Conservation (phyloP, 225 moss, liverwort and hornwort genomes). For the Lunularia cruciata region DNA sequence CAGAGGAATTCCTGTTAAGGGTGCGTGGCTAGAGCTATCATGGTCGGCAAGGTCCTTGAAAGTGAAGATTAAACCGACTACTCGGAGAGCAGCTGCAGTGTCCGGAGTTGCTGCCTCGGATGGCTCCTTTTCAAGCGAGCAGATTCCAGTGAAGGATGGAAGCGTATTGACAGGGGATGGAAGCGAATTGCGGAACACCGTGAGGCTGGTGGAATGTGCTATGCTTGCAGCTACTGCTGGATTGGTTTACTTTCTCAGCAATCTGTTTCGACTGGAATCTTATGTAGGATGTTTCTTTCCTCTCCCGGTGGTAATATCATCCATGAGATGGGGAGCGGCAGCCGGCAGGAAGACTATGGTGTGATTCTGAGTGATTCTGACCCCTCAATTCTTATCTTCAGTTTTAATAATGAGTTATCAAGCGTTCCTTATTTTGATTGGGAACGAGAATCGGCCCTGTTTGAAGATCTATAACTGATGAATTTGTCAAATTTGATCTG, state of each 20-base stretch:
- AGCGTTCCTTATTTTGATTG: neutral
- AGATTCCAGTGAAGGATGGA: constrained; percentile 49
- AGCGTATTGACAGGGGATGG: constrained; percentile 88
- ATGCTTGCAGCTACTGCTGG: constrained; percentile 98
- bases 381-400: neutral
- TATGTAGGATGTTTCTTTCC: constrained; percentile 98
- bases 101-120: constrained; percentile 41
- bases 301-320: constrained; percentile 93
- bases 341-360: constrained; percentile 99
- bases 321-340: constrained; percentile 94
- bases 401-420: too few species aligned
- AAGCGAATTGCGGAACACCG: constrained; percentile 70
- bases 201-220: constrained; percentile 89
- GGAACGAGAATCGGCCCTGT: neutral
- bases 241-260: constrained; percentile 92
- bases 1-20: too few species aligned
- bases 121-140: constrained; percentile 34
- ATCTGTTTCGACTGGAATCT: constrained; percentile 89
- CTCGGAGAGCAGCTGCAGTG: constrained; percentile 36
- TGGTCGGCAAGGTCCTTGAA: neutral
- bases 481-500: too few species aligned
- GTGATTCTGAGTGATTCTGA: constrained; percentile 12
- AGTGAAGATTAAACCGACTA: neutral
- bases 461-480: neutral
- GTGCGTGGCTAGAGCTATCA: neutral